These are phyloP conservation scores for Mycena albidolilacea DNA, from an alignment of 768 basidiomycete genomes.

Conservation along the genomic window DNA sequence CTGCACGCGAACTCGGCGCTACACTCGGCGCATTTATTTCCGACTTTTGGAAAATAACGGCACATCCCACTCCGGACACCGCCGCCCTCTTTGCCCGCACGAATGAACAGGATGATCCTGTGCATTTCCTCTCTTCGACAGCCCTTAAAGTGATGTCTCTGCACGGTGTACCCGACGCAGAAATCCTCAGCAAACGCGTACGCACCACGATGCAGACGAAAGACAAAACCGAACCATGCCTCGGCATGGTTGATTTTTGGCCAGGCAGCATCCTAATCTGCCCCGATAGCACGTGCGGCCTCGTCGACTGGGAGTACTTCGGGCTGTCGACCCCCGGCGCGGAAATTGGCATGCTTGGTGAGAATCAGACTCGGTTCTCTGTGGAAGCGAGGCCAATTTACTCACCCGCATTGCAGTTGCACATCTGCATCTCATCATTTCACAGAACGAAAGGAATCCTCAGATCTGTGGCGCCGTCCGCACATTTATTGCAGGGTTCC, in stretches of 20 bases:
- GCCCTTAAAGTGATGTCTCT: slow-evolving; percentile 30
- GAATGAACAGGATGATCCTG: slow-evolving; percentile 22
- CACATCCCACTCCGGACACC: slow-evolving; percentile 28
- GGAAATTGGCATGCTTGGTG: slow-evolving; percentile 53
- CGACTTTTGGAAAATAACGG: slow-evolving; percentile 34
- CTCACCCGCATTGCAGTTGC: slow-evolving; percentile 42
- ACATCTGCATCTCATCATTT: slow-evolving; percentile 47
- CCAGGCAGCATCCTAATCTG: slow-evolving; percentile 50
- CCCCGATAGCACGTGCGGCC: slow-evolving; percentile 39
- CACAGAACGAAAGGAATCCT: slow-evolving; percentile 35
- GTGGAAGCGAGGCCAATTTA: not conserved
- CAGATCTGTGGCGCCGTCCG: slow-evolving; percentile 30
- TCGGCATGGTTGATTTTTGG: slow-evolving; percentile 54
- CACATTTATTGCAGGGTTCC: slow-evolving; percentile 41
- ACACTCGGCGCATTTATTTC: slow-evolving; percentile 40
- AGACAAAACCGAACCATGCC: slow-evolving; percentile 37
- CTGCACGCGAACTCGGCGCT: slow-evolving; percentile 24
- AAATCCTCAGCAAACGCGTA: slow-evolving; percentile 35
- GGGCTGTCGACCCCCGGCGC: slow-evolving; percentile 47
- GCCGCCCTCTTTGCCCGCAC: slow-evolving; percentile 22
- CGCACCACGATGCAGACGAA: slow-evolving; percentile 26
- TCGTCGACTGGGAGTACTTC: slow-evolving; percentile 55
- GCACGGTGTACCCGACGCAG: slow-evolving; percentile 35
- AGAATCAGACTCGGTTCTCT: slow-evolving; percentile 25
- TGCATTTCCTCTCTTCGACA: slow-evolving; percentile 31